phyloP scores from a whole-genome alignment of 2,329 filamentous ascomycete genomes.

The Aspergillus oerlinghausenensis region DNA sequence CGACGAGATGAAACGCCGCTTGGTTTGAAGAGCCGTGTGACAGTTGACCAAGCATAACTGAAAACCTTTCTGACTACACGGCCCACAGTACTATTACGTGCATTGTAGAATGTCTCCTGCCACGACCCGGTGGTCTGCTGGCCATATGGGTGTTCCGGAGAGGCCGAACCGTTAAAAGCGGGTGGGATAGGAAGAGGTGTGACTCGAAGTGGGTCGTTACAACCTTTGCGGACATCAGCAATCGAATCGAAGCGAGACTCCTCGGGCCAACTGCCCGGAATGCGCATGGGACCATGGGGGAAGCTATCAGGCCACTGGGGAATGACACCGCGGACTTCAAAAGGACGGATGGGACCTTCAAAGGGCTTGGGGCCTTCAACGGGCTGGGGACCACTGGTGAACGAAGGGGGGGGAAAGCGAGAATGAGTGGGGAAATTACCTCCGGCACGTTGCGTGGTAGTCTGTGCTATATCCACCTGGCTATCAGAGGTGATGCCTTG shows the following conservation, averaged over 20 bases:
- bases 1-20: background rate
- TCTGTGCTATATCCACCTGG: background rate
- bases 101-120: background rate
- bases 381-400: background rate
- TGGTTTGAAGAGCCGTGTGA: background rate
- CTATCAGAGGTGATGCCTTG: background rate
- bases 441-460: background rate
- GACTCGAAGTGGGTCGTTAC: background rate
- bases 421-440: background rate
- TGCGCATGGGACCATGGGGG: background rate
- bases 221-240: background rate
- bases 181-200: background rate
- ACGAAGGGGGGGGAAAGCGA: background rate
- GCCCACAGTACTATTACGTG: background rate
- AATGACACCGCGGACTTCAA: background rate
- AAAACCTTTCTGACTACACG: background rate
- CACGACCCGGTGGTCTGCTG: background rate
- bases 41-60: background rate
- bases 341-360: background rate
- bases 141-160: background rate
- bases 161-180: background rate
- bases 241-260: background rate
- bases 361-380: background rate
- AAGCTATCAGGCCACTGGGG: background rate
- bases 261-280: constrained; percentile 4